A percentile compares a stretch with the other conserved stretches of the same genome.
These are phyloP conservation scores for Globisporangium splendens DNA, from an alignment of 352 stramenopile genomes.

Conservation along the genomic window DNA sequence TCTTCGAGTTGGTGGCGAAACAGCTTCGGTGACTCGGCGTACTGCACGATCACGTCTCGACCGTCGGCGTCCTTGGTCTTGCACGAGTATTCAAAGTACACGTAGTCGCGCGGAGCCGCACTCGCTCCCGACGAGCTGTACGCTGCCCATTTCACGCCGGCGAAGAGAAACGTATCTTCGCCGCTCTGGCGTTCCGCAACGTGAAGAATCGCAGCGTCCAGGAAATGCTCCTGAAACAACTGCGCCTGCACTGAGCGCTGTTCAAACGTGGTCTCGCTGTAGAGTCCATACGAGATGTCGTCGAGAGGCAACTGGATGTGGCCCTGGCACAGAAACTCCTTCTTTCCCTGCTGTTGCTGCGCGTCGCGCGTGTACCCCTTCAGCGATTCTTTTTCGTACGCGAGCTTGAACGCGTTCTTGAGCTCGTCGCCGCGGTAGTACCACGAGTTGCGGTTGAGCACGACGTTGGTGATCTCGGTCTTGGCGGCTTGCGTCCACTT, in stretches of 20 bases:
- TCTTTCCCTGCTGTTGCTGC: slow-evolving; percentile 23
- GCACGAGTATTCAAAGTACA: slow-evolving; percentile 43
- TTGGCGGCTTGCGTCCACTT: slow-evolving; percentile 28
- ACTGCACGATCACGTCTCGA: slow-evolving; percentile 23
- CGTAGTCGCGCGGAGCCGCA: slow-evolving; percentile 29
- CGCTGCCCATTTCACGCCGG: slow-evolving; percentile 42
- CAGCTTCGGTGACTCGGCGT: slow-evolving; percentile 14
- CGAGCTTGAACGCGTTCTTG: slow-evolving; percentile 27
- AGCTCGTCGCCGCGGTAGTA: slow-evolving; percentile 34
- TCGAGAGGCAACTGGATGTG: slow-evolving; percentile 32
- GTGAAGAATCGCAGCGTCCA: slow-evolving; percentile 44
- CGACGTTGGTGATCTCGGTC: slow-evolving; percentile 28
- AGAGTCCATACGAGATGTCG: slow-evolving; percentile 30
- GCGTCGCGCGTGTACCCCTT: slow-evolving; percentile 19
- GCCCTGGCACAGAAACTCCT: slow-evolving; percentile 28
- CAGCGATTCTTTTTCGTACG: slow-evolving; percentile 26
- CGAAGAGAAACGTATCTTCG: slow-evolving; percentile 40
- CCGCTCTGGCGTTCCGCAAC: slow-evolving; percentile 21
- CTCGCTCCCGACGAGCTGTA: slow-evolving; percentile 22
- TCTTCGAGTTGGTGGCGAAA: slow-evolving; percentile 25
- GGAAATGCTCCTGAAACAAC: slow-evolving; percentile 43
- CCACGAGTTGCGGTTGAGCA: slow-evolving; percentile 34
- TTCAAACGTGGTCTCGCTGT: slow-evolving; percentile 34
- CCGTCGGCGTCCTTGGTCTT: slow-evolving; percentile 27
- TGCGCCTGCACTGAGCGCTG: slow-evolving; percentile 30